These are phyloP conservation scores for Acer negundo DNA, from an alignment of 345 rosid species.

Conservation along the genomic window DNA sequence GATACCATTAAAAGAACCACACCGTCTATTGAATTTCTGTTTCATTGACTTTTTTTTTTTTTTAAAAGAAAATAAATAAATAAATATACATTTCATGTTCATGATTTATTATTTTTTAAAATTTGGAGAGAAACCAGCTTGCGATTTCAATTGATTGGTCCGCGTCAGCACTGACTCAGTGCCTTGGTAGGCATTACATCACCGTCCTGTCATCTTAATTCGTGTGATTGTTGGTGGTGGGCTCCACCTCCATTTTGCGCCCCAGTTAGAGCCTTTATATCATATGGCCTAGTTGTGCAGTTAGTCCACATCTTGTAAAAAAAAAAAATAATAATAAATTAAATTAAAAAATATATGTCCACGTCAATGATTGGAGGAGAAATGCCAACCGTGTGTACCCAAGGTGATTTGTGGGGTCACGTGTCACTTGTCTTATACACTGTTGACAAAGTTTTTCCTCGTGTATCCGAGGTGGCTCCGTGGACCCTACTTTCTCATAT, in stretches of 20 bases:
- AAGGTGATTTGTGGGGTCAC: neutral
- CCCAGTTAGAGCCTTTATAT: neutral
- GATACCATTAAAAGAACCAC: neutral
- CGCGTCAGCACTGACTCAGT: constrained; percentile 33
- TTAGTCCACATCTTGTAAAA: neutral
- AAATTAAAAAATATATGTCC: neutral
- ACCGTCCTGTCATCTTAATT: neutral
- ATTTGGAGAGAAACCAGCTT: neutral
- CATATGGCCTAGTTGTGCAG: neutral
- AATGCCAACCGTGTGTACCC: constrained; percentile 6
- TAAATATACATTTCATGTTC: no score
- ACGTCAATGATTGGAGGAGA: constrained; percentile 15
- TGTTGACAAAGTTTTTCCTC: constrained; percentile 21
- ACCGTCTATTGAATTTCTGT: neutral
- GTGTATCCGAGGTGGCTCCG: constrained; percentile 32
- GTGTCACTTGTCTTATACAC: constrained; percentile 12
- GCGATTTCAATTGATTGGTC: neutral
- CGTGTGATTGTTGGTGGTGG: neutral
- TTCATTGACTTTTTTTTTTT: no score
- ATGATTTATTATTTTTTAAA: no score
- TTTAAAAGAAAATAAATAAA: neutral
- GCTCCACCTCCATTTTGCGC: neutral
- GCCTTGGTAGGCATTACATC: constrained; percentile 8
- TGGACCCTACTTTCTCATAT: neutral
- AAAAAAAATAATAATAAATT: no score